A percentile compares a stretch with the other conserved stretches of the same genome.
phyloP scores from a whole-genome alignment of 164 flowering plant genomes.

The Vitis rupestris region DNA sequence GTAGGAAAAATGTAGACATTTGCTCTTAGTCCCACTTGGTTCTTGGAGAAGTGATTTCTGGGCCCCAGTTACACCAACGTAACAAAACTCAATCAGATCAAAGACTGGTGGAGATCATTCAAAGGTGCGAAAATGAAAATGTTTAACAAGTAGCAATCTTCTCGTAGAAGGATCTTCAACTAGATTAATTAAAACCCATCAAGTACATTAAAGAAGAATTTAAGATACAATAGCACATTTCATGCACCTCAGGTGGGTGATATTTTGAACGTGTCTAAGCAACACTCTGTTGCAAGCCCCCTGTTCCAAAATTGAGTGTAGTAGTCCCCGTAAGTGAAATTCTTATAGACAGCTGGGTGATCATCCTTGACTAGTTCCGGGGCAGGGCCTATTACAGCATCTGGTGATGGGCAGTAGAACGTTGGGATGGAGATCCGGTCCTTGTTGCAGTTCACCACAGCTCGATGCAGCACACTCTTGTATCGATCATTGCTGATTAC shows the following conservation, averaged over 20 bases:
- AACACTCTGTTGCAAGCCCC: conserved; percentile 30
- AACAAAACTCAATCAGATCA: too few relatives aligned
- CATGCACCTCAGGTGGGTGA: neutral
- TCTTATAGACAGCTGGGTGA: conserved; percentile 33
- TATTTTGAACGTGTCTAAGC: conserved; percentile 41
- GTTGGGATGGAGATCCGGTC: conserved; percentile 64
- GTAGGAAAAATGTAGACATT: too few relatives aligned
- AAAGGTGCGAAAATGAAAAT: too few relatives aligned
- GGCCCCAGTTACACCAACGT: too few relatives aligned
- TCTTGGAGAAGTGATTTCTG: too few relatives aligned
- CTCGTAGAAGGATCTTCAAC: too few relatives aligned
- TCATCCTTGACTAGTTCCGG: conserved; percentile 19
- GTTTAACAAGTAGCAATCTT: too few relatives aligned
- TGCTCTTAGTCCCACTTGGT: too few relatives aligned
- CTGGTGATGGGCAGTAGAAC: conserved; percentile 55
- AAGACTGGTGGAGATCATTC: too few relatives aligned
- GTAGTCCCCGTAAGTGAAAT: conserved; percentile 40
- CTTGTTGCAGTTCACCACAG: conserved; percentile 44
- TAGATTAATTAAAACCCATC: too few relatives aligned
- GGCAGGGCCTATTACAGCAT: conserved; percentile 50
- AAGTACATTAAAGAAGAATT: too few relatives aligned
- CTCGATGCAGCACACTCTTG: conserved; percentile 67
- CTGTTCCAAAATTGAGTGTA: conserved; percentile 48
- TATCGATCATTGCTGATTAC: conserved; percentile 62
- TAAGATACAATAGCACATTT: too few relatives aligned